Percentiles rank a stretch among this genome's conserved stretches.
These are phyloP conservation scores for Epichloe uncinata DNA, from an alignment of 2,329 filamentous ascomycete species.

Conservation along the genomic window DNA sequence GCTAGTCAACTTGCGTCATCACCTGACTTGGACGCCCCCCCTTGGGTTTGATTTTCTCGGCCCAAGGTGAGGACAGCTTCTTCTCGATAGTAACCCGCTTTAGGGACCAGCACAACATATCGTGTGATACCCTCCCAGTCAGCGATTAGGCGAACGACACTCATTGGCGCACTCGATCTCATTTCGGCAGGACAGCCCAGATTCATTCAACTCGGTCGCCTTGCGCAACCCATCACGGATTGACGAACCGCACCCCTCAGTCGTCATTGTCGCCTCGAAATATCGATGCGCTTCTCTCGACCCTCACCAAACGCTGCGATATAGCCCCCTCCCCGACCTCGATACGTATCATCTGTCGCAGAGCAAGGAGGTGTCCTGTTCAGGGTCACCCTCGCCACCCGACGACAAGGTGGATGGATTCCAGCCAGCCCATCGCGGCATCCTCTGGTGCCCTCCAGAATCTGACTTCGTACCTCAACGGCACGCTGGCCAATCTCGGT, in stretches of 20 bases:
- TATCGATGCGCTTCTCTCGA: not conserved
- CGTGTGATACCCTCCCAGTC: not conserved
- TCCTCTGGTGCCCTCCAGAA: constrained; percentile 51
- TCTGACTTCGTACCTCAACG: constrained; percentile 44
- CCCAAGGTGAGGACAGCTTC: not conserved
- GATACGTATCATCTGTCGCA: not conserved
- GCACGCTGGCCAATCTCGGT: constrained; percentile 35
- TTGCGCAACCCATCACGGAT: not conserved
- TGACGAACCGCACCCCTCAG: not conserved
- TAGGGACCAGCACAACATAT: not conserved
- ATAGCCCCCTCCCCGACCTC: not conserved
- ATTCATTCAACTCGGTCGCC: not conserved
- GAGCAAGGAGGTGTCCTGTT: constrained; percentile 19
- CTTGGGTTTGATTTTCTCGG: not conserved
- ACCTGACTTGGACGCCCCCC: constrained; percentile 5
- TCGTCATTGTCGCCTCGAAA: not conserved
- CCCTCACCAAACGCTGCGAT: not conserved
- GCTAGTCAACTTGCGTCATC: not conserved
- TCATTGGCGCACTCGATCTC: not conserved
- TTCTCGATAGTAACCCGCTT: not conserved
- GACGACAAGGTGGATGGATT: constrained; percentile 53
- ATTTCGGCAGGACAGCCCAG: not conserved
- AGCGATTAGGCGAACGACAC: not conserved
- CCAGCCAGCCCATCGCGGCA: constrained; percentile 42
- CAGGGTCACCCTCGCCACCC: constrained; percentile 21